Percentiles rank a stretch among this genome's conserved stretches.
Conservation (phyloP, 768 basidiomycete genomes). For the Pleurotus tuoliensis region DNA sequence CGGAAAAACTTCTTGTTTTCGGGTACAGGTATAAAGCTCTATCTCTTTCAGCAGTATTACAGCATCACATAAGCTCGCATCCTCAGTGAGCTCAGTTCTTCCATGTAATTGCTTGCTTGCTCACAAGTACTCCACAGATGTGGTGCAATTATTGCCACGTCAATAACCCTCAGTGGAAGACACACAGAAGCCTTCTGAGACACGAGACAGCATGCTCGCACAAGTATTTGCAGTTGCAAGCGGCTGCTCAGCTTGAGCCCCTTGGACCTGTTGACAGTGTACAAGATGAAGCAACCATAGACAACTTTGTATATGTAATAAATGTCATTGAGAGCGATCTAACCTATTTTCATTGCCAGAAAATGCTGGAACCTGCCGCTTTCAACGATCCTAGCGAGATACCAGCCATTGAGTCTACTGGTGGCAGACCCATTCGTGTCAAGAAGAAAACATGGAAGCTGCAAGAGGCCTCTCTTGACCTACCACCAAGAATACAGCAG, state of each 20-base stretch:
- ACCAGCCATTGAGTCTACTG: not conserved
- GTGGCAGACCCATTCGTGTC: not conserved
- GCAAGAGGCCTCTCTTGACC: not conserved
- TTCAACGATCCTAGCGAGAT: not conserved
- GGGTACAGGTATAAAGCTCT: too few species aligned
- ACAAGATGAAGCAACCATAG: not conserved
- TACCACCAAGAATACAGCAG: not conserved
- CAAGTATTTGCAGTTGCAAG: not conserved
- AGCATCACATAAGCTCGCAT: too few species aligned
- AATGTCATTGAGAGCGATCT: not conserved
- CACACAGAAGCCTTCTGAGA: not conserved
- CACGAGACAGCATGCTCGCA: not conserved
- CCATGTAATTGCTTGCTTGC: too few species aligned
- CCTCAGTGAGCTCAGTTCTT: too few species aligned
- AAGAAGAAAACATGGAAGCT: not conserved
- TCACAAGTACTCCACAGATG: too few species aligned
- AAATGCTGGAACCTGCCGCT: not conserved
- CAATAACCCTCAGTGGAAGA: slow-evolving; percentile 7
- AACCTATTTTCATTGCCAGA: not conserved
- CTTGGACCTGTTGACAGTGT: not conserved
- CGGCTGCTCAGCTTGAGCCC: not conserved
- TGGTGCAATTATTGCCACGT: too few species aligned
- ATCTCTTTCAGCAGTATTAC: too few species aligned
- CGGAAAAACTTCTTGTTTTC: too few species aligned
- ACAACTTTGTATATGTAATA: not conserved